Evolutionary conservation across 2,329 filamentous ascomycete genomes (phyloP).

Genomic region (Juglanconis sp.): DNA sequence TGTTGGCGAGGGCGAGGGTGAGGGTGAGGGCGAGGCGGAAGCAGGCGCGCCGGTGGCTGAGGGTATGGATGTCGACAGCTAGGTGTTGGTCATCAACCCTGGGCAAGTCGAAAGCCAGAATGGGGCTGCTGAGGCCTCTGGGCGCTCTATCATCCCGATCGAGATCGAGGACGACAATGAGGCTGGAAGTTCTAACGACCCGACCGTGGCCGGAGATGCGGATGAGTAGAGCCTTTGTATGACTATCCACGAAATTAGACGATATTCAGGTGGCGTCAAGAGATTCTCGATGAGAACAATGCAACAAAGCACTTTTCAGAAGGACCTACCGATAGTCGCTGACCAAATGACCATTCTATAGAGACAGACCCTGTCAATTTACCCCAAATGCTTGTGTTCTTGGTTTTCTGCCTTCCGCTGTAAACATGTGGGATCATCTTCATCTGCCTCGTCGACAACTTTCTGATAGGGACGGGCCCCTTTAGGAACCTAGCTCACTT

Average conservation of each 20-base stretch:
- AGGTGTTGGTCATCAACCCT: conserved; percentile 5
- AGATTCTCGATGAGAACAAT: conserved; percentile 2
- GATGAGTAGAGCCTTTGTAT: conserved; percentile 7
- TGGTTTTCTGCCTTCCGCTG: not conserved
- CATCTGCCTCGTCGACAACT: not conserved
- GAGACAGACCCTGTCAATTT: not conserved
- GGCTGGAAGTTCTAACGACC: not conserved
- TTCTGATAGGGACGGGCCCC: not conserved
- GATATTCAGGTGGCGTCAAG: conserved; percentile 7
- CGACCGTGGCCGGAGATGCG: not conserved
- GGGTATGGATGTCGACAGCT: conserved; percentile 44
- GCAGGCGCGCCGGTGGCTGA: conserved; percentile 26
- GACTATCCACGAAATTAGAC: conserved; percentile 14
- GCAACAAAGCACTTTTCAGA: not conserved
- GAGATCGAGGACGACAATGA: not conserved
- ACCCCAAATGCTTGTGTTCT: not conserved
- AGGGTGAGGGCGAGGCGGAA: conserved; percentile 31
- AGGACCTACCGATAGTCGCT: not conserved
- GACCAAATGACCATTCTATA: not conserved
- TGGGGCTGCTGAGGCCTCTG: not conserved
- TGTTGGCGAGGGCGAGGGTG: conserved; percentile 39
- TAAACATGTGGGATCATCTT: not conserved
- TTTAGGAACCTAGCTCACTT: not conserved
- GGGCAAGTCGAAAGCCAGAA: not conserved
- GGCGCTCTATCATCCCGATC: not conserved